Evolutionary conservation across 2,329 filamentous ascomycete genomes (phyloP).

Genomic region (Chaetomium sp.): DNA sequence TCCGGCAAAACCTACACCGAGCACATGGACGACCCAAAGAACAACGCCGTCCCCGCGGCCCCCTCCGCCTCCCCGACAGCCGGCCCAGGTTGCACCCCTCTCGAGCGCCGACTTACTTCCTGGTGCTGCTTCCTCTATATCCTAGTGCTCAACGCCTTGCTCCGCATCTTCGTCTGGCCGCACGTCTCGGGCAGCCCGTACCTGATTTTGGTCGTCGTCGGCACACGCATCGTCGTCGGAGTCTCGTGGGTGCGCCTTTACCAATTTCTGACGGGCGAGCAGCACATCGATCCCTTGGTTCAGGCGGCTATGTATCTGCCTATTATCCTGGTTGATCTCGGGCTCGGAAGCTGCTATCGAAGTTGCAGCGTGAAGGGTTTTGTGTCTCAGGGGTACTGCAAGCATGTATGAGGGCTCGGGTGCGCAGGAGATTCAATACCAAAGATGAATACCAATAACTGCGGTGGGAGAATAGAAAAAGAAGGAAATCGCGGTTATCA

Average conservation of each 20-base stretch:
- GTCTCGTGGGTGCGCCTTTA: slow-evolving; percentile 17
- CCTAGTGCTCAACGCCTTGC: background rate
- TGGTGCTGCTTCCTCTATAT: slow-evolving; percentile 10
- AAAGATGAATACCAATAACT: too few relatives aligned
- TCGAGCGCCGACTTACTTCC: slow-evolving; percentile 12
- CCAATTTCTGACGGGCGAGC: slow-evolving; percentile 8
- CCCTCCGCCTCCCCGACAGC: background rate
- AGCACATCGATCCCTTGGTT: background rate
- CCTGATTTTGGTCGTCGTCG: slow-evolving; percentile 13
- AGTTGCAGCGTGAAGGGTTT: slow-evolving; percentile 8
- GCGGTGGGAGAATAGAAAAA: too few relatives aligned
- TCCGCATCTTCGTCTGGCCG: slow-evolving; percentile 16
- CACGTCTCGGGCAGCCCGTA: slow-evolving; percentile 11
- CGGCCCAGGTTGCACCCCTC: background rate
- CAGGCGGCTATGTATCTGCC: slow-evolving; percentile 8
- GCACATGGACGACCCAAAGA: slow-evolving; percentile 7
- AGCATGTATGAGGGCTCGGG: background rate
- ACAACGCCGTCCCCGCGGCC: background rate
- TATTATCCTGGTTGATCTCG: slow-evolving; percentile 9
- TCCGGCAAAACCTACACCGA: background rate
- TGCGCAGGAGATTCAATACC: too few relatives aligned
- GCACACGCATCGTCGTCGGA: slow-evolving; percentile 6
- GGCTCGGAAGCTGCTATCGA: slow-evolving; percentile 11
- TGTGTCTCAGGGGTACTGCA: slow-evolving; percentile 5
- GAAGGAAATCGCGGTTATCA: too few relatives aligned